phyloP scores from a whole-genome alignment of 2,329 filamentous ascomycete genomes.

The Botrytis paeoniae region DNA sequence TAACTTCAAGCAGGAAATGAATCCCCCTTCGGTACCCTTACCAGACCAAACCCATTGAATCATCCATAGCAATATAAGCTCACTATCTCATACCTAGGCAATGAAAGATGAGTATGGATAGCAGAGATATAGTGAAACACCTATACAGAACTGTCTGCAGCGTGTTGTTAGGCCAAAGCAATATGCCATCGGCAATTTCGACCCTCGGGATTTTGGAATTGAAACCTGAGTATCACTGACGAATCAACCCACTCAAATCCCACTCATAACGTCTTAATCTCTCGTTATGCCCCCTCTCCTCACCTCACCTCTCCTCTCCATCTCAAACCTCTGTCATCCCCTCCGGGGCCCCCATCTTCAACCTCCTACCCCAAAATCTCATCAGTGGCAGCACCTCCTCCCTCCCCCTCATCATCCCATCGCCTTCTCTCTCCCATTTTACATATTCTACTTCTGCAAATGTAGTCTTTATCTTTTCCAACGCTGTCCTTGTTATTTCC shows the following conservation, averaged over 20 bases:
- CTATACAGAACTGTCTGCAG: background rate
- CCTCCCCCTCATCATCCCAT: constrained; percentile 76
- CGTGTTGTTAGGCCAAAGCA: background rate
- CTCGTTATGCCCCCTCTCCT: background rate
- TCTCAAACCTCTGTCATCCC: constrained; percentile 48
- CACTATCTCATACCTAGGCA: background rate
- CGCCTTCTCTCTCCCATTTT: constrained; percentile 66
- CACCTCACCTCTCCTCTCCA: background rate
- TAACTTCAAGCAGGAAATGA: background rate
- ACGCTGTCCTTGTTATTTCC: constrained; percentile 59
- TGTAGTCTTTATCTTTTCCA: constrained; percentile 60
- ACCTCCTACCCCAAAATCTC: constrained; percentile 70
- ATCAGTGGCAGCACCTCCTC: constrained; percentile 91
- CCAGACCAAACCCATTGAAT: background rate
- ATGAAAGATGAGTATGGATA: background rate
- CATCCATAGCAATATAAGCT: background rate
- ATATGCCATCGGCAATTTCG: background rate
- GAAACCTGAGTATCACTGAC: background rate
- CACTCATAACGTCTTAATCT: background rate
- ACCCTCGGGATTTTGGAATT: background rate
- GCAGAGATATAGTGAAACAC: background rate
- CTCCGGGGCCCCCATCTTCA: constrained; percentile 53
- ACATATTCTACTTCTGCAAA: constrained; percentile 67
- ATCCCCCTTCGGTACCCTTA: background rate
- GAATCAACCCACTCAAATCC: background rate